Conservation (phyloP, 208 protist genomes). For the Acanthamoeba sp. region DNA sequence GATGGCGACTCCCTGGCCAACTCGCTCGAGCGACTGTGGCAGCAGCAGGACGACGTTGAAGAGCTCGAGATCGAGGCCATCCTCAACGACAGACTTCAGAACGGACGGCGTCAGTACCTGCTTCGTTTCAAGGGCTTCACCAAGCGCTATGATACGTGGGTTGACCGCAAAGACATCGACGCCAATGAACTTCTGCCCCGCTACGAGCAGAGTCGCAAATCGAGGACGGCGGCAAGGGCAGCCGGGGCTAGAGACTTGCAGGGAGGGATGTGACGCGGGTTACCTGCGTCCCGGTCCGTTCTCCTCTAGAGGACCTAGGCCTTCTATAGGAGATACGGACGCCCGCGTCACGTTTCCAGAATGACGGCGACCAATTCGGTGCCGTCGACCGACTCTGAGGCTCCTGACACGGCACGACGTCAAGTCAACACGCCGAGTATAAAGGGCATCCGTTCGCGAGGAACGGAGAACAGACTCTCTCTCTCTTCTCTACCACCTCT, state of each 20-base stretch:
- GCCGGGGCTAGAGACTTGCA: too few species aligned
- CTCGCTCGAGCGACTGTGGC: neutral
- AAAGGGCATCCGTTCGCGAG: too few species aligned
- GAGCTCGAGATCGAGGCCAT: conserved; percentile 18
- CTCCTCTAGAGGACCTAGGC: too few species aligned
- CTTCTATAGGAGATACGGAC: too few species aligned
- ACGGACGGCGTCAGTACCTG: neutral
- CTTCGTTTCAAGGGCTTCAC: neutral
- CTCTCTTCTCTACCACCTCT: too few species aligned
- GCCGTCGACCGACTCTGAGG: too few species aligned
- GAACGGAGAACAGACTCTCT: too few species aligned
- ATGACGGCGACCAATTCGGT: too few species aligned
- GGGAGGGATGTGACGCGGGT: conserved; percentile 30
- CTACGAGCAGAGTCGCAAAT: conserved; percentile 14
- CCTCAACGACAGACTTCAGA: neutral
- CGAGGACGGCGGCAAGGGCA: neutral
- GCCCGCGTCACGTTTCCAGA: too few species aligned
- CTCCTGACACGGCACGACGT: too few species aligned
- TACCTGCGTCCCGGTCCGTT: neutral
- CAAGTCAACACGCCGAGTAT: too few species aligned
- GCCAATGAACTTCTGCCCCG: neutral
- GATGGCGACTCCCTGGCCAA: neutral
- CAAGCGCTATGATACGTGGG: neutral
- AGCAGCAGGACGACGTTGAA: neutral
- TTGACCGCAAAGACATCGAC: neutral